Conservation (phyloP, 148 eudicot genomes). For the Persicaria tinctoria region DNA sequence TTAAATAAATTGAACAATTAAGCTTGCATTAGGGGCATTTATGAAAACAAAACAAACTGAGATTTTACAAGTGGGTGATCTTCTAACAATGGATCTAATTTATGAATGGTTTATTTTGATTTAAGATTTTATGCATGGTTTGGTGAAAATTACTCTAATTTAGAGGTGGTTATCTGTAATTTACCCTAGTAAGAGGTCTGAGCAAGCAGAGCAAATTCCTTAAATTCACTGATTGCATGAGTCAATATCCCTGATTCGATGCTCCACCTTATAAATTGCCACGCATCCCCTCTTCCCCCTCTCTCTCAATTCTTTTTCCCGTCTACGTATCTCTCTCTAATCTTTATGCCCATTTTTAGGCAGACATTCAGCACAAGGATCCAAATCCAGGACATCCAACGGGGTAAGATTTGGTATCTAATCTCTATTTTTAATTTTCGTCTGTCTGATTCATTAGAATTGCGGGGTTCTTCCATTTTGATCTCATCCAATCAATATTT, state of each 20-base stretch:
- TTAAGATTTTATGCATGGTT: no score
- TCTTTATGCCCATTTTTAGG: neutral
- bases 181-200: neutral
- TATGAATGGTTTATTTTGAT: no score
- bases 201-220: neutral
- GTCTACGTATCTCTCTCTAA: neutral
- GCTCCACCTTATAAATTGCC: neutral
- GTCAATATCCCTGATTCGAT: slow-evolving; percentile 6
- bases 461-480: neutral
- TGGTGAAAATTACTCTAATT: no score
- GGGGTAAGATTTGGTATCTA: neutral
- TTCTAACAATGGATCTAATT: no score
- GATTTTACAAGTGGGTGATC: no score
- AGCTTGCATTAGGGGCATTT: no score
- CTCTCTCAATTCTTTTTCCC: neutral
- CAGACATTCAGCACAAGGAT: slow-evolving; percentile 1
- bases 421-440: neutral
- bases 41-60: no score
- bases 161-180: no score
- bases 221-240: neutral
- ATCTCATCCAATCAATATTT: neutral
- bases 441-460: neutral
- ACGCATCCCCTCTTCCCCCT: neutral
- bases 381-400: neutral
- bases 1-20: no score